Conservation (phyloP, 139 green algal genomes). For the Chlorella sp. region DNA sequence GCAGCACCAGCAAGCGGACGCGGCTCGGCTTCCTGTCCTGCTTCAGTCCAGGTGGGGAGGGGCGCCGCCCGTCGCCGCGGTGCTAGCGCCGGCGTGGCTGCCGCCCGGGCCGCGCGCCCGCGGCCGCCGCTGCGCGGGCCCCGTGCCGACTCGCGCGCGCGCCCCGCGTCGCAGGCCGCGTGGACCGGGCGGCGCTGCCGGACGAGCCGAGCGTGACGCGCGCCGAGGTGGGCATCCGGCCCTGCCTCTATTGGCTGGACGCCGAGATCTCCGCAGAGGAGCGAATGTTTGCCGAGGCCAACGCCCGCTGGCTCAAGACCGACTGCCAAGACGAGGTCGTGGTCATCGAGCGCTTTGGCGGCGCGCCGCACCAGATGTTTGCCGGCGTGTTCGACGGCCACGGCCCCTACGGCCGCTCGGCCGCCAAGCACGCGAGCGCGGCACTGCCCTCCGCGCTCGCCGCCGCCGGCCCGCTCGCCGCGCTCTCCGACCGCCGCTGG, state of each 20-base stretch:
- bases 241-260: slow-evolving; percentile 43
- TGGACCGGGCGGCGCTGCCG: too few species aligned
- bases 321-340: slow-evolving; percentile 44
- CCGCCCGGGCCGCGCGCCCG: too few species aligned
- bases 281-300: slow-evolving; percentile 20
- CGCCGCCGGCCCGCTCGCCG: not conserved
- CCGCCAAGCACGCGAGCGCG: slow-evolving; percentile 28
- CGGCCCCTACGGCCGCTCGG: slow-evolving; percentile 38
- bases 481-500: slow-evolving; percentile 9
- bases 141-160: too few species aligned
- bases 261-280: slow-evolving; percentile 4
- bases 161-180: too few species aligned
- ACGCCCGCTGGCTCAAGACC: slow-evolving; percentile 26
- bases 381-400: slow-evolving; percentile 61
- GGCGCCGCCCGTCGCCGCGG: too few species aligned
- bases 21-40: too few species aligned
- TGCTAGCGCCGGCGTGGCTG: too few species aligned
- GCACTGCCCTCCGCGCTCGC: slow-evolving; percentile 25
- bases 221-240: slow-evolving; percentile 35
- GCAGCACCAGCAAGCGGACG: too few species aligned
- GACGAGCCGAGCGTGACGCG: not conserved
- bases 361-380: slow-evolving; percentile 23
- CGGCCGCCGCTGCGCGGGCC: too few species aligned
- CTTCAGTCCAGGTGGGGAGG: too few species aligned
- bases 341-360: slow-evolving; percentile 23